These are phyloP conservation scores for Phytophthora pinifolia DNA, from an alignment of 352 stramenopile genomes.

Conservation along the genomic window DNA sequence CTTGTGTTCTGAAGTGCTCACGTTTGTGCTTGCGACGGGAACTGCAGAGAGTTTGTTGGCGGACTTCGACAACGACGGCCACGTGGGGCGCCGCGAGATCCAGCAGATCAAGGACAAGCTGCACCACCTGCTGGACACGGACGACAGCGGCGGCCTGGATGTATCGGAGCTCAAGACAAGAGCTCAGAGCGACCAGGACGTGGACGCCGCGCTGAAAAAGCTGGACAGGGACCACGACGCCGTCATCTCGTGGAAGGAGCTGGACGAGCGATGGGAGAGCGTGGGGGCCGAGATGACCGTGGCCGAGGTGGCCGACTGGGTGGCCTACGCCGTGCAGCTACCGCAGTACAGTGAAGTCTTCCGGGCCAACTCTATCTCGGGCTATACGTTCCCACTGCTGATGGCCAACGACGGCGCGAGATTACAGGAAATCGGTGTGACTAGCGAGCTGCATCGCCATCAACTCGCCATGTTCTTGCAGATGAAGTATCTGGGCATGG, in stretches of 20 bases:
- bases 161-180: constrained; percentile 67
- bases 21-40: constrained; percentile 33
- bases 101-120: constrained; percentile 82
- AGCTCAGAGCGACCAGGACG: constrained; percentile 57
- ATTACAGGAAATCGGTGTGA: constrained; percentile 71
- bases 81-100: constrained; percentile 73
- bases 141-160: constrained; percentile 78
- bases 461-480: constrained; percentile 84
- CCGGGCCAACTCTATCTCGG: constrained; percentile 76
- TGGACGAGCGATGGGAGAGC: constrained; percentile 78
- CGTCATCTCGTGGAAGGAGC: constrained; percentile 78
- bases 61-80: constrained; percentile 79
- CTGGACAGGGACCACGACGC: constrained; percentile 79
- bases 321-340: constrained; percentile 76
- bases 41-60: constrained; percentile 69
- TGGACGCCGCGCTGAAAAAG: constrained; percentile 70
- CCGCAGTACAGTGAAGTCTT: constrained; percentile 84
- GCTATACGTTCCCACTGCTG: constrained; percentile 85
- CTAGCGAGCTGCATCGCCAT: constrained; percentile 69
- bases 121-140: constrained; percentile 75
- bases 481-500: constrained; percentile 82
- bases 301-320: constrained; percentile 79
- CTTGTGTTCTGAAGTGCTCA: constrained; percentile 29
- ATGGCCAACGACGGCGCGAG: constrained; percentile 82
- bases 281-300: constrained; percentile 89